Base-by-base conservation (phyloP, 192 early-diverging fungal genomes). In the Backusella sp. region DNA sequence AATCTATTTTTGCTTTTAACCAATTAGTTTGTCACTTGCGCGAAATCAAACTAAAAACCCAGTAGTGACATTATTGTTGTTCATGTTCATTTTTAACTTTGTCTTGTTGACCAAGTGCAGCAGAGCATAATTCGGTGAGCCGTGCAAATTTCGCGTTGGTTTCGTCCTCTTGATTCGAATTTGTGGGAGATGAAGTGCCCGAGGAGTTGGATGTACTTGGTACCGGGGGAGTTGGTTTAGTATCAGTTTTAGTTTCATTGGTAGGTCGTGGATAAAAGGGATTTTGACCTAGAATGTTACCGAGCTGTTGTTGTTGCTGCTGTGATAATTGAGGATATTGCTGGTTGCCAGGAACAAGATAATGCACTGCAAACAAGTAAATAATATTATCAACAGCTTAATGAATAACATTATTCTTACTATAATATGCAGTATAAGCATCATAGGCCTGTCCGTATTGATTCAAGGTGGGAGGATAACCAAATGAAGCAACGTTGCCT, bases 171-270 rank as follows among this genome's bases (percentile, higher is more conserved):
- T 67, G 39, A n/a, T 37, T 36, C 1, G 41, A 41, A 12, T 74
- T 65, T 37, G 73, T 35, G 19, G 69, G 70, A 21, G 81, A 86
- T 4, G 84, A 76, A 5, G 73, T 72, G 34, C 35, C 39, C 0
- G 74, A 75, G 53, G 73, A 73, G 35, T 46, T 77, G 3, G 77
- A 70, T 70, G 79, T 77, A 66, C 71, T 82, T n/a, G 80, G 80
- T 30, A 79, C 76, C 28, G 78, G 80, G 66, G 78, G 65, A 11
- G 83, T 72, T 26, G 59, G 74, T 30, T 62, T 37, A 19, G 56
- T 26, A 2, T 73, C 72, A 0, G 62, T 1, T 46, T 74, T 67
- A 17, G 30, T 7, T 46, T 71, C 14, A 15, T 26, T 62, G 3
- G 4, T 26, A 28, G 56, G 26, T 62, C 56, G 26, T 62, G 56